Evolutionary conservation across 2,329 filamentous ascomycete species (phyloP).

Genomic region (Xylogone sp.): DNA sequence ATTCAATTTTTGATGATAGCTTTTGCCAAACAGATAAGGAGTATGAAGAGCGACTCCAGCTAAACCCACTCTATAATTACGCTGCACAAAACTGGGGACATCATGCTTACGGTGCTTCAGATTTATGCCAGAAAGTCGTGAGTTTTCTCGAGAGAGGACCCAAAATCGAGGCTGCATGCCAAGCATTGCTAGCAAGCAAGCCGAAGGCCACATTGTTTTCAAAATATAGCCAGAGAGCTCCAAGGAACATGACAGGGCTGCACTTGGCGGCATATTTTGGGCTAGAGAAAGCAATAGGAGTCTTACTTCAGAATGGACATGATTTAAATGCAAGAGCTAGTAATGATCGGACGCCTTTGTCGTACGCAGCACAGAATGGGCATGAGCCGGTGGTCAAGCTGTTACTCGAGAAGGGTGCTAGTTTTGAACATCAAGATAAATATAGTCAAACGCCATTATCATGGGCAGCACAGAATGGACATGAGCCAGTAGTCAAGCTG

Average conservation of each 20-base stretch:
- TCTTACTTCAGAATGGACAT: constrained; percentile 9
- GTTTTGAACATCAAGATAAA: not conserved
- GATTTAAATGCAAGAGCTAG: constrained; percentile 6
- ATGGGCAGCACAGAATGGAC: not conserved
- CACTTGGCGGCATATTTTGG: constrained; percentile 6
- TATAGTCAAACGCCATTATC: constrained; percentile 3
- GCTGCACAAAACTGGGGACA: constrained; percentile 12
- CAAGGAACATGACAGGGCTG: not conserved
- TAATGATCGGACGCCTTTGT: constrained; percentile 10
- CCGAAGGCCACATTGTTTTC: not conserved
- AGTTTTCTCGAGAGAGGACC: constrained; percentile 3
- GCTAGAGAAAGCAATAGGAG: constrained; percentile 9
- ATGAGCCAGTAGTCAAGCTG: constrained; percentile 4
- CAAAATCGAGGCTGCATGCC: constrained; percentile 5
- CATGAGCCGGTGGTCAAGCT: constrained; percentile 4
- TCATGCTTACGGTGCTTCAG: constrained; percentile 14
- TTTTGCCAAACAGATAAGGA: constrained; percentile 6
- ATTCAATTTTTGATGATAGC: constrained; percentile 21
- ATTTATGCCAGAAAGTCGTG: constrained; percentile 5
- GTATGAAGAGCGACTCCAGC: constrained; percentile 4
- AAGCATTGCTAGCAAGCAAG: constrained; percentile 1
- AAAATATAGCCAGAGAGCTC: not conserved
- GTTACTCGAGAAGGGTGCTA: constrained; percentile 2
- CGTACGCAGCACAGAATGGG: not conserved
- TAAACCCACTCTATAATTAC: constrained; percentile 16